These are phyloP conservation scores for Cladosporium oxysporum DNA, from an alignment of 2,329 filamentous ascomycete genomes.

Conservation along the genomic window DNA sequence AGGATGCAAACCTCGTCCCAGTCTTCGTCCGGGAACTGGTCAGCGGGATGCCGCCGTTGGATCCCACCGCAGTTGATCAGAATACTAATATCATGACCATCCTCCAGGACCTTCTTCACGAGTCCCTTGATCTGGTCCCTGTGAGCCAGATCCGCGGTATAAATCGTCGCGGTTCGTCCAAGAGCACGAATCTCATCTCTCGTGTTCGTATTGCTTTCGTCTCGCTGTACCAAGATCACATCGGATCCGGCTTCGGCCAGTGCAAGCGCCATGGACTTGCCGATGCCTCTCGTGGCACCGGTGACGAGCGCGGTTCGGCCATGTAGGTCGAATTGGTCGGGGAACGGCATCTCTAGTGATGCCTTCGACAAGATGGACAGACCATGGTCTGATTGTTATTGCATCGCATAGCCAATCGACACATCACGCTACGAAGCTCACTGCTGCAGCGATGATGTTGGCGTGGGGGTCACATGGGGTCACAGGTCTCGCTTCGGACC, in stretches of 20 bases:
- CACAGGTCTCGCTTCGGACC: background rate
- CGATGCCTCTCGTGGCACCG: constrained; percentile 53
- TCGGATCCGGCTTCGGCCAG: constrained; percentile 54
- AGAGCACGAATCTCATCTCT: constrained; percentile 63
- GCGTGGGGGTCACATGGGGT: constrained; percentile 7
- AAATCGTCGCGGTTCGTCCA: constrained; percentile 66
- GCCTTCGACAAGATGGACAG: background rate
- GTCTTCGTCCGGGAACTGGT: constrained; percentile 73
- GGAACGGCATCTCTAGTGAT: constrained; percentile 38
- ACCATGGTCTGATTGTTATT: background rate
- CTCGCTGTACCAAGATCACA: constrained; percentile 56
- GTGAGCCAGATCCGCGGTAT: constrained; percentile 69
- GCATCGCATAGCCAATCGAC: background rate
- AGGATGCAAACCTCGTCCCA: constrained; percentile 67
- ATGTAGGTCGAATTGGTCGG: constrained; percentile 50
- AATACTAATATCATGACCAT: constrained; percentile 68
- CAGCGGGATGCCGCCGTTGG: constrained; percentile 73
- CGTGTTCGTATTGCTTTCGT: constrained; percentile 58
- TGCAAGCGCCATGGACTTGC: constrained; percentile 52
- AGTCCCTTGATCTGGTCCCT: constrained; percentile 60
- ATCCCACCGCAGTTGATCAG: constrained; percentile 87
- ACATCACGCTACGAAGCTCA: background rate
- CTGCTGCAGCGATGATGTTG: background rate
- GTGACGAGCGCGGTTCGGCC: constrained; percentile 53
- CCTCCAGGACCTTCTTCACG: constrained; percentile 60